These are phyloP conservation scores for Aphanomyces euteiches DNA, from an alignment of 352 stramenopile genomes.

Conservation along the genomic window DNA sequence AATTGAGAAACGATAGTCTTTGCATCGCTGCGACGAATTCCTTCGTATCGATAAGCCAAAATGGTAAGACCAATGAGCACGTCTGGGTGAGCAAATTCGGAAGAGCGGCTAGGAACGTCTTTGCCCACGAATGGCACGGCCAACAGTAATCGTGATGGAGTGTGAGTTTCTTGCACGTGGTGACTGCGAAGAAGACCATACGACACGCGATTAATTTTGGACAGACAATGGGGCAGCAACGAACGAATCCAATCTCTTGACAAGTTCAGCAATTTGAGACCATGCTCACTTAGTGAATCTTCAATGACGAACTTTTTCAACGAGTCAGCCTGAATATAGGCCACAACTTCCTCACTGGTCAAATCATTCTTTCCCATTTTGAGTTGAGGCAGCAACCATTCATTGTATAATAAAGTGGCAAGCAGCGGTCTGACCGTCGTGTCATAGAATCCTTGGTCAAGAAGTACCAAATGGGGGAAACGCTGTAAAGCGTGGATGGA, in stretches of 20 bases:
- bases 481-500: slow-evolving; percentile 91
- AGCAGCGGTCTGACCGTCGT: slow-evolving; percentile 91
- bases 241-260: slow-evolving; percentile 96
- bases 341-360: slow-evolving; percentile 53
- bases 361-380: slow-evolving; percentile 94
- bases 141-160: slow-evolving; percentile 94
- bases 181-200: slow-evolving; percentile 91
- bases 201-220: slow-evolving; percentile 98
- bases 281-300: slow-evolving; percentile 61
- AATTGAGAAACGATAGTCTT: slow-evolving; percentile 83
- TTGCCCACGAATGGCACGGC: slow-evolving; percentile 99
- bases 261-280: slow-evolving; percentile 98
- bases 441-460: slow-evolving; percentile 97
- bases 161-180: slow-evolving; percentile 79
- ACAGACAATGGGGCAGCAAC: slow-evolving; percentile 97
- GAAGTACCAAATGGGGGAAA: slow-evolving; percentile 96
- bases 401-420: slow-evolving; percentile 66
- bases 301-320: slow-evolving; percentile 78
- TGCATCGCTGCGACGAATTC: slow-evolving; percentile 79
- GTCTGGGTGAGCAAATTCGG: slow-evolving; percentile 99
- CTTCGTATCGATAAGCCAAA: slow-evolving; percentile 88
- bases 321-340: slow-evolving; percentile 64
- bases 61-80: slow-evolving; percentile 91
- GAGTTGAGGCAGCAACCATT: slow-evolving; percentile 85
- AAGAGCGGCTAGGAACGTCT: slow-evolving; percentile 97